Percentiles rank a stretch among this genome's conserved stretches.
phyloP scores from a whole-genome alignment of 2,329 filamentous ascomycete genomes.

The Lasiodiplodia gonubiensis region DNA sequence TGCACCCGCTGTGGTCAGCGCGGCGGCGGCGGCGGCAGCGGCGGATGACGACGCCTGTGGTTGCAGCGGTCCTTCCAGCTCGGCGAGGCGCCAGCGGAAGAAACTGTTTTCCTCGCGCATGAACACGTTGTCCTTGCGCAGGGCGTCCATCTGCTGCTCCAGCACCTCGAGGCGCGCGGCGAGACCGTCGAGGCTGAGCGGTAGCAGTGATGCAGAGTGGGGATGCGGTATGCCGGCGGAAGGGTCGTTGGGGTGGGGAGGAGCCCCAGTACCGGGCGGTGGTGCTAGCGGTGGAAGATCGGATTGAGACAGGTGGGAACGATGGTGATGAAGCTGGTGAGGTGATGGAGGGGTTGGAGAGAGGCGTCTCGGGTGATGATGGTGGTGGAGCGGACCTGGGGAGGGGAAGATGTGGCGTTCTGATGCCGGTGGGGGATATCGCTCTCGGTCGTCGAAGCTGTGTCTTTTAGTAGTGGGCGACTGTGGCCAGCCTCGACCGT shows the following conservation, averaged over 20 bases:
- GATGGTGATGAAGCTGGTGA: neutral
- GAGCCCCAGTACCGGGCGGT: neutral
- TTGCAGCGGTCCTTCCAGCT: neutral
- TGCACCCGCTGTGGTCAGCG: neutral
- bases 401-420: neutral
- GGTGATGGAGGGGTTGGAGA: neutral
- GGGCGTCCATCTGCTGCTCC: neutral
- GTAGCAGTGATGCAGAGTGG: neutral
- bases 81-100: conserved; percentile 8
- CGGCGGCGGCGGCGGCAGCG: too few species aligned
- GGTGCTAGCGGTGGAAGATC: neutral
- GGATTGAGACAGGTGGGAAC: neutral
- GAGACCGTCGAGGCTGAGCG: neutral
- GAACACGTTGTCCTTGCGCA: neutral
- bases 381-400: neutral
- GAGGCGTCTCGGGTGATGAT: neutral
- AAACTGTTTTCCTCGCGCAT: neutral
- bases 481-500: neutral
- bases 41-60: neutral
- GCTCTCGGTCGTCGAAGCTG: neutral
- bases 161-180: neutral
- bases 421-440: neutral
- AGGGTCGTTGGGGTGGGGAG: too few species aligned
- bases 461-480: neutral
- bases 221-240: neutral